phyloP scores from a whole-genome alignment of 306 rosid genomes.

The Fragaria ananassa region DNA sequence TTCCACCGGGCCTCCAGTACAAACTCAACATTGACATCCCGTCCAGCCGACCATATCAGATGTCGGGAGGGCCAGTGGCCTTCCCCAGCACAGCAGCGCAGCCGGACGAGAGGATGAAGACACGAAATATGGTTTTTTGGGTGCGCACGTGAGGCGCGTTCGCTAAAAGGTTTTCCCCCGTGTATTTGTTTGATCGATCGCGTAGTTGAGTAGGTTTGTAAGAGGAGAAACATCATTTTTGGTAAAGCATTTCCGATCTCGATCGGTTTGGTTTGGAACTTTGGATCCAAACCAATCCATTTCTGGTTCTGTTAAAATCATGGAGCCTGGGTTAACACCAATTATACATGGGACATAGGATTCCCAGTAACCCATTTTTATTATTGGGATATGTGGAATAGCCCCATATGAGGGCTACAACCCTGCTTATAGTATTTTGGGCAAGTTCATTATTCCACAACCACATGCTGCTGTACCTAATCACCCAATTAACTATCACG shows the following conservation, averaged over 20 bases:
- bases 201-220: too few species aligned
- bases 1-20: too few species aligned
- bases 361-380: background rate
- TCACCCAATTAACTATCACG: background rate
- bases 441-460: slow-evolving; percentile 3
- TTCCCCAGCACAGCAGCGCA: too few species aligned
- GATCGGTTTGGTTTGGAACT: background rate
- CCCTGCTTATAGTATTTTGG: background rate
- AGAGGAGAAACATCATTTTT: background rate
- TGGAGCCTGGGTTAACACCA: background rate
- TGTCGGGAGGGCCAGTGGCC: too few species aligned
- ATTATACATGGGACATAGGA: slow-evolving; percentile 13
- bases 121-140: too few species aligned
- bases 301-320: background rate
- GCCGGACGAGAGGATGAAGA: too few species aligned
- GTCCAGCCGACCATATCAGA: too few species aligned
- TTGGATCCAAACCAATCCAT: background rate
- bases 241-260: background rate
- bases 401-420: slow-evolving; percentile 9
- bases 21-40: too few species aligned
- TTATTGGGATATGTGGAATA: background rate
- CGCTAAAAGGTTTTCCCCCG: too few species aligned
- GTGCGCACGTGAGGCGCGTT: too few species aligned
- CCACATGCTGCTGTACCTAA: slow-evolving; percentile 24
- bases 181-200: too few species aligned